Evolutionary conservation across 2,329 filamentous ascomycete genomes (phyloP), one percentile per base, ranked within the genome.

Genomic region (Paramyrothecium roridum): DNA sequence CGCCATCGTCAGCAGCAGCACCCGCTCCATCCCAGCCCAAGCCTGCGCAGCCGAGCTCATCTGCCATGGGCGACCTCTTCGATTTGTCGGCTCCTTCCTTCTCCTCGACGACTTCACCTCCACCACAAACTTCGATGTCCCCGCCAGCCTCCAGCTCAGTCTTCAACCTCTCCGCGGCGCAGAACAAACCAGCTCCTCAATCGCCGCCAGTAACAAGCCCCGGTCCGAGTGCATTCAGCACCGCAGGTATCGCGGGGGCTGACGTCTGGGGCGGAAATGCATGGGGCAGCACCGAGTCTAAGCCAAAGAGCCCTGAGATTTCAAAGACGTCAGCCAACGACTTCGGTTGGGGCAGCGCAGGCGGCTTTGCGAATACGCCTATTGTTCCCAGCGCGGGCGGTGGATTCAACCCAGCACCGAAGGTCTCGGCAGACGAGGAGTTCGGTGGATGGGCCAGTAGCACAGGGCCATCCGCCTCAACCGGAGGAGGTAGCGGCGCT

Each of bases 381-480:
- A 84, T 87, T 67, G 78, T 88, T 20, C 82, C 83, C 2, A 82
- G 84, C 1, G 76, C 82, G 1, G 81, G 81, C 61, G 87, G 88
- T 22, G 88, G 88, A 7, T 88, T 90, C 71, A 82, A 78, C 53
- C 68, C 77, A 54, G 75, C 78, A 45, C 86, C 90, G 22, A 87
- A 88, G 65, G 89, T 96, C 2, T 82, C 89, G 37, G 89, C 90
- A 0, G 93, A 98, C 65, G 93, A 98, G 72, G 93, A 98, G 68
- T 98, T 97, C 76, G 93, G 93, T 20, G 93, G 93, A 13, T 98
- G 93, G 93, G 86, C 90, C 50, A 96, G 91, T 80, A 76, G 87
- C 82, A 66, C 82, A 62, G 63, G 78, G 40, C 74, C 78, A 10
- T 68, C 73, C 1, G 68, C 73, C 33, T 66, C 76, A 20, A 69